These are phyloP conservation scores for Cubamyces lactineus DNA, from an alignment of 768 basidiomycete genomes.

Conservation along the genomic window DNA sequence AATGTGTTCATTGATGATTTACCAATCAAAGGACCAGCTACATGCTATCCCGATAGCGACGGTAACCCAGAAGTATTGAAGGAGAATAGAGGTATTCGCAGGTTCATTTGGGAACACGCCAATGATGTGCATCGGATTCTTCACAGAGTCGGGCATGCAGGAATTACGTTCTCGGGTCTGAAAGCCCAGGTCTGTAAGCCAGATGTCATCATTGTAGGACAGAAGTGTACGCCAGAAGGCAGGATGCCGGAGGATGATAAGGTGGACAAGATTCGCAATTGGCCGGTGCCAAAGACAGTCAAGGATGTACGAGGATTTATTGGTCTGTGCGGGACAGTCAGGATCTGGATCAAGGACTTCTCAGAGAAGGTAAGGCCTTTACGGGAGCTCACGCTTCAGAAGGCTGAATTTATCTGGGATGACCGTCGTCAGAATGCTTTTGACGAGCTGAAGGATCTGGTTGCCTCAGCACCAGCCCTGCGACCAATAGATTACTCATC, in stretches of 20 bases:
- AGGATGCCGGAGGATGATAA: slow-evolving; percentile 17
- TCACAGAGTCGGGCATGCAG: slow-evolving; percentile 20
- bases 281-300: slow-evolving; percentile 13
- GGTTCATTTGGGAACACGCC: slow-evolving; percentile 30
- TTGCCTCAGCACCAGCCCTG: slow-evolving; percentile 31
- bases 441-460: slow-evolving; percentile 33
- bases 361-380: slow-evolving; percentile 14
- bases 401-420: slow-evolving; percentile 37
- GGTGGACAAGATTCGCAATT: slow-evolving; percentile 20
- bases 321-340: slow-evolving; percentile 23
- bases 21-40: slow-evolving; percentile 27
- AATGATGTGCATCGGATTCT: slow-evolving; percentile 9
- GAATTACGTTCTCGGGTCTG: slow-evolving; percentile 19
- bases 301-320: slow-evolving; percentile 28
- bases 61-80: slow-evolving; percentile 12
- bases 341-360: slow-evolving; percentile 27
- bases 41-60: slow-evolving; percentile 11
- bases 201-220: slow-evolving; percentile 17
- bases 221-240: slow-evolving; percentile 17
- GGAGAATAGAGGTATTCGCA: slow-evolving; percentile 22
- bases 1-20: slow-evolving; percentile 29
- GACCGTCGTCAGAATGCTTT: slow-evolving; percentile 34
- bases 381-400: slow-evolving; percentile 26
- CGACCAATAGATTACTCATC: slow-evolving; percentile 39
- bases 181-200: slow-evolving; percentile 10